phyloP scores from a whole-genome alignment of 2,329 filamentous ascomycete species.

The Sclerotinia subarctica region DNA sequence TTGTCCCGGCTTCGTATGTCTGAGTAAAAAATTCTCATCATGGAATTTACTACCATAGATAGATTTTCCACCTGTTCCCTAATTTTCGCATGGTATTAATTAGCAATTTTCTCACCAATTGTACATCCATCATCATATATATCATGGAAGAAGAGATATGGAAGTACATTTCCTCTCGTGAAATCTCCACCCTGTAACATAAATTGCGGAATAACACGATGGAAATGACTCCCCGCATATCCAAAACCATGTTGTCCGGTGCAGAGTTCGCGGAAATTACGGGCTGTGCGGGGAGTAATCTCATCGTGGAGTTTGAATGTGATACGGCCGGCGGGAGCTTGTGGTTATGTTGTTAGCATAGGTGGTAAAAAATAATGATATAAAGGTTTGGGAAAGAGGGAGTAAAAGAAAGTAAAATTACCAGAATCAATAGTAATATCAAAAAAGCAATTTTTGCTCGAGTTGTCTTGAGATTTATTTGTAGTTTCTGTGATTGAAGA shows the following conservation, averaged over 20 bases:
- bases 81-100: conserved; percentile 24
- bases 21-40: conserved; percentile 83
- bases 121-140: no score
- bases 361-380: no score
- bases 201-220: conserved; percentile 88
- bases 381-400: no score
- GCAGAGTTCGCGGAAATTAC: conserved; percentile 93
- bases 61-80: conserved; percentile 85
- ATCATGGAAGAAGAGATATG: no score
- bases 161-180: conserved; percentile 79
- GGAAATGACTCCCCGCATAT: conserved; percentile 81
- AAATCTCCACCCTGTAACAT: conserved; percentile 98
- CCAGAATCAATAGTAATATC: conserved; percentile 17
- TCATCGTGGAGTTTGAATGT: conserved; percentile 77
- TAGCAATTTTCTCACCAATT: conserved; percentile 57
- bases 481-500: neutral
- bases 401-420: no score
- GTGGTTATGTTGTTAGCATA: neutral
- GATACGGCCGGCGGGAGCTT: conserved; percentile 60
- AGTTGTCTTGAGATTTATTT: neutral
- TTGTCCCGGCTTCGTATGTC: conserved; percentile 72
- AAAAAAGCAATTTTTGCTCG: conserved; percentile 16
- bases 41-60: conserved; percentile 93
- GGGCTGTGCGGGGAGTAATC: conserved; percentile 91
- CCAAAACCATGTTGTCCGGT: conserved; percentile 79